A percentile compares a stretch with the other conserved stretches of the same genome.
phyloP scores from a whole-genome alignment of 192 early-diverging fungal species.

The Entomortierella chlamydospora region DNA sequence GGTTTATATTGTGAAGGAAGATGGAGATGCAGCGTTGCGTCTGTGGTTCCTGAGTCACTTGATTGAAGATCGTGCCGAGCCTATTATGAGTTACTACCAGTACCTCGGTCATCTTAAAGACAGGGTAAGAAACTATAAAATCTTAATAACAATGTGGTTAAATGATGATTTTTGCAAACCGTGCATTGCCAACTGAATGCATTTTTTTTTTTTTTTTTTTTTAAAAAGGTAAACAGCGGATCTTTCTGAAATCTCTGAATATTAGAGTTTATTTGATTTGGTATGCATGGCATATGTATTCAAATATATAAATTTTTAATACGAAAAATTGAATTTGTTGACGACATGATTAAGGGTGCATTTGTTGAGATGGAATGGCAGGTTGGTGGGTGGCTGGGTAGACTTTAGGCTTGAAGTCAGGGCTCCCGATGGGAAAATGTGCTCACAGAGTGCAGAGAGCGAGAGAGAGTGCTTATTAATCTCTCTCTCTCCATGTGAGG shows the following conservation, averaged over 20 bases:
- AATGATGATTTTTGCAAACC: background rate
- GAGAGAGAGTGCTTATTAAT: no score
- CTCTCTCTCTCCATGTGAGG: no score
- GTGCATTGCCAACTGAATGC: background rate
- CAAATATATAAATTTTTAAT: no score
- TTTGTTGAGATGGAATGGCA: no score
- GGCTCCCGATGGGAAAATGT: no score
- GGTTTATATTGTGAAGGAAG: slow-evolving; percentile 91
- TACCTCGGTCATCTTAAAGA: slow-evolving; percentile 81
- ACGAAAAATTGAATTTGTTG: no score
- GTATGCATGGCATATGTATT: no score
- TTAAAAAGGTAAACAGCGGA: slow-evolving; percentile 35
- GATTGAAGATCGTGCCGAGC: slow-evolving; percentile 92
- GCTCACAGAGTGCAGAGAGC: no score
- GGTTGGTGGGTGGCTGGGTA: no score
- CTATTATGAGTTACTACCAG: slow-evolving; percentile 81
- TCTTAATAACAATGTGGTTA: background rate
- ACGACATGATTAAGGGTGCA: no score
- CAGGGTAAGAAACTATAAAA: slow-evolving; percentile 44
- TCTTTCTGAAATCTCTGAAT: slow-evolving; percentile 10
- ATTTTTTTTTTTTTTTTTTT: background rate
- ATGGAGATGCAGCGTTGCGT: slow-evolving; percentile 85
- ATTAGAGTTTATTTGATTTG: slow-evolving; percentile 6
- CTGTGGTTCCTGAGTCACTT: slow-evolving; percentile 89
- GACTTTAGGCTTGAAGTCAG: no score